Conservation (phyloP, 2,329 filamentous ascomycete species). For the Metarhizium guizhouense region DNA sequence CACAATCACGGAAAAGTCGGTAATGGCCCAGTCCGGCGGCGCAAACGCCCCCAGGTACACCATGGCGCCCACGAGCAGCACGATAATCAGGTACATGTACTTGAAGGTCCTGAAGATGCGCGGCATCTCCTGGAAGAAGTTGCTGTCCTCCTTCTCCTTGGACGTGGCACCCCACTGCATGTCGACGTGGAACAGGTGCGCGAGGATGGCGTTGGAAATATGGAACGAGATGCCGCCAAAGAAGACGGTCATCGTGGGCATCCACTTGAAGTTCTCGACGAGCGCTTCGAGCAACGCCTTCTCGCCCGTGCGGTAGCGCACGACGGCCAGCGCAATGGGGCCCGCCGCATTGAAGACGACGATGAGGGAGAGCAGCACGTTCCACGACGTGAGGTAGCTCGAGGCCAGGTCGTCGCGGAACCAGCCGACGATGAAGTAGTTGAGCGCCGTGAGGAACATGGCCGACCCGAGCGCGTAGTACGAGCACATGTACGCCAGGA, state of each 20-base stretch:
- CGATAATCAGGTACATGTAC: conserved; percentile 33
- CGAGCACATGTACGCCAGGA: conserved; percentile 61
- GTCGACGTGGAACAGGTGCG: conserved; percentile 33
- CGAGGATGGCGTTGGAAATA: conserved; percentile 30
- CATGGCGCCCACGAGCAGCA: conserved; percentile 37
- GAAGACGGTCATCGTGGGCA: conserved; percentile 41
- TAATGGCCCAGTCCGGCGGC: conserved; percentile 50
- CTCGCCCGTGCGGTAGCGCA: conserved; percentile 54
- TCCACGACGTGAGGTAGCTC: conserved; percentile 60
- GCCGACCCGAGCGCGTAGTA: conserved; percentile 64
- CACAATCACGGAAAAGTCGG: conserved; percentile 46
- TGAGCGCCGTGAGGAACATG: conserved; percentile 56
- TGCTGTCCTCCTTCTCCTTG: conserved; percentile 47
- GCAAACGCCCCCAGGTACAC: conserved; percentile 40
- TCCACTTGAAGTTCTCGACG: conserved; percentile 49
- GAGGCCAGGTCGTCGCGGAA: conserved; percentile 58
- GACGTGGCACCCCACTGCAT: conserved; percentile 46
- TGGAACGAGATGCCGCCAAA: conserved; percentile 35
- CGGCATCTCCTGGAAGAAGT: conserved; percentile 47
- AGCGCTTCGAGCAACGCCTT: conserved; percentile 33
- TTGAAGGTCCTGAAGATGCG: conserved; percentile 48
- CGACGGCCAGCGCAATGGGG: conserved; percentile 50
- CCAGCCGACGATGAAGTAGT: conserved; percentile 66
- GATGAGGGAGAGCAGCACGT: conserved; percentile 53
- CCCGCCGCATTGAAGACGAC: conserved; percentile 56